phyloP scores from a whole-genome alignment of 192 early-diverging fungal species.

The Obelidium mucronatum region DNA sequence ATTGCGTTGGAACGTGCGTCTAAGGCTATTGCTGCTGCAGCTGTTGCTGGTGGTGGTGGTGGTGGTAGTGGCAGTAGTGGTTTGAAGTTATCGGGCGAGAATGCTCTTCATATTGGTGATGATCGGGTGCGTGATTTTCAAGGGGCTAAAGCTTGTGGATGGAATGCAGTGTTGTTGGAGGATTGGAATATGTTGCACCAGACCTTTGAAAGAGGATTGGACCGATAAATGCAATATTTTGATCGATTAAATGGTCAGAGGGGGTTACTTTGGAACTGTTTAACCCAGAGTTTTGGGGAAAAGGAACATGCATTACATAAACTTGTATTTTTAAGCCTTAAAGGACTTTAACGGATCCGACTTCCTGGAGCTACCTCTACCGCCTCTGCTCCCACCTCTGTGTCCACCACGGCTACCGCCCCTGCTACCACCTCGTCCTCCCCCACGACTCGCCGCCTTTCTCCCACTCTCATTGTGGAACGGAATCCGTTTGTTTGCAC shows the following conservation, averaged over 20 bases:
- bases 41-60: neutral
- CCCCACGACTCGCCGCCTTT: slow-evolving; percentile 6
- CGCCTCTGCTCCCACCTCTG: neutral
- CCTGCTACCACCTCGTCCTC: slow-evolving; percentile 31
- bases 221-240: too few species aligned
- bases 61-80: neutral
- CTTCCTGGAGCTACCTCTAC: slow-evolving; percentile 1
- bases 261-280: too few species aligned
- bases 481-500: slow-evolving; percentile 36
- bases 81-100: slow-evolving; percentile 4
- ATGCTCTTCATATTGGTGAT: neutral
- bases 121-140: slow-evolving; percentile 15
- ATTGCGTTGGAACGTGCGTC: slow-evolving; percentile 12
- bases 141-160: slow-evolving; percentile 7
- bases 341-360: slow-evolving; percentile 39
- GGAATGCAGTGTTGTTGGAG: slow-evolving; percentile 14
- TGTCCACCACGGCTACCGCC: slow-evolving; percentile 31
- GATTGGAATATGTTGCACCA: neutral
- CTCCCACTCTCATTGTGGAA: slow-evolving; percentile 39
- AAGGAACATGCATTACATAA: too few species aligned
- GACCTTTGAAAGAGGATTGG: too few species aligned
- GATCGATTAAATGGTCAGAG: too few species aligned
- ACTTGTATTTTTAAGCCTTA: slow-evolving; percentile 6
- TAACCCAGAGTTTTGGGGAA: too few species aligned
- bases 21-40: too few species aligned